Evolutionary conservation across 495 filamentous ascomycete species (phyloP).

Genomic region (Penicillium samsonianum): DNA sequence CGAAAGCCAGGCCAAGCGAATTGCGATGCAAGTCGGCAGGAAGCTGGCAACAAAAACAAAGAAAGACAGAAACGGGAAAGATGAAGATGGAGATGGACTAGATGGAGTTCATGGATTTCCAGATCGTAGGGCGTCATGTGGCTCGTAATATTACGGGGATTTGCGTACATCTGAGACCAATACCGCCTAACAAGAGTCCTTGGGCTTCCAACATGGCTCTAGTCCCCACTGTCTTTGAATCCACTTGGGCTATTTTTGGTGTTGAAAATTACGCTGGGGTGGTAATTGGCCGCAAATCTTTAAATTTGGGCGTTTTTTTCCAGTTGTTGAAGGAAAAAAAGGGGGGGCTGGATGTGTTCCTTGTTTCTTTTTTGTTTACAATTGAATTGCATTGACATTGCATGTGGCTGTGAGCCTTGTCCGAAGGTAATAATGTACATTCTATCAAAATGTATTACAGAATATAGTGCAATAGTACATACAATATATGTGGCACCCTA

Average conservation of each 20-base stretch:
- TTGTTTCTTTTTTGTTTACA: background rate
- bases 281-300: conserved; percentile 2
- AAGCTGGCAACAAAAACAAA: conserved; percentile 12
- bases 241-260: conserved; percentile 29
- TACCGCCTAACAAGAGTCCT: conserved; percentile 2
- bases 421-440: background rate
- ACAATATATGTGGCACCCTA: background rate
- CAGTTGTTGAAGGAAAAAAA: background rate
- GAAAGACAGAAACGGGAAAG: conserved; percentile 18
- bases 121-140: conserved; percentile 25
- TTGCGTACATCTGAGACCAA: conserved; percentile 15
- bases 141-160: conserved; percentile 32
- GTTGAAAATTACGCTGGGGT: conserved; percentile 10
- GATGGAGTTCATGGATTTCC: conserved; percentile 24
- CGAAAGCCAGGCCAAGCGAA: conserved; percentile 11
- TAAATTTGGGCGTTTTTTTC: conserved; percentile 1
- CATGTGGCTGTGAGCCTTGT: background rate
- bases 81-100: conserved; percentile 12
- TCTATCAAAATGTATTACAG: background rate
- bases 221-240: conserved; percentile 19
- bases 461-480: background rate
- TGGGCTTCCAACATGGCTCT: background rate
- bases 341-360: background rate
- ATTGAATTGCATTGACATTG: background rate
- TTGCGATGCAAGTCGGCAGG: conserved; percentile 7